Percentiles rank a stretch among this genome's conserved stretches.
phyloP scores from a whole-genome alignment of 495 filamentous ascomycete genomes.

The Neurospora hispaniola region DNA sequence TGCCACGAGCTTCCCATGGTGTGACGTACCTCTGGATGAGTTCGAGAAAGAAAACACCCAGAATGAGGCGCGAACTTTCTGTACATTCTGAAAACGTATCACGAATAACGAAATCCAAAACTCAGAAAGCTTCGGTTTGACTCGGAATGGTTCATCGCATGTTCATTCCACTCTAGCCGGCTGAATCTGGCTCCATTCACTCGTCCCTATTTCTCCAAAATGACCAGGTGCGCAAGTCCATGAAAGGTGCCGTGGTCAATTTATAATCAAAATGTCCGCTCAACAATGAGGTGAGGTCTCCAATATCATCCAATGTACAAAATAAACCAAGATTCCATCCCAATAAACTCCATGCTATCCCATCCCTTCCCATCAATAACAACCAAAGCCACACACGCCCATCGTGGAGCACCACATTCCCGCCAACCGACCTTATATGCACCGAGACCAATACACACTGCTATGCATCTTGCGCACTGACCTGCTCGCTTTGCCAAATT shows the following conservation, averaged over 20 bases:
- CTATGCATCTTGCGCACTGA: background rate
- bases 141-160: background rate
- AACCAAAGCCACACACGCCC: slow-evolving; percentile 1
- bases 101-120: background rate
- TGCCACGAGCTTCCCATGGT: background rate
- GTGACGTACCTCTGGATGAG: background rate
- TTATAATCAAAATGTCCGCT: background rate
- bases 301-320: background rate
- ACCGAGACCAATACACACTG: background rate
- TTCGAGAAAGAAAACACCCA: background rate
- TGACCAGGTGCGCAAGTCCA: background rate
- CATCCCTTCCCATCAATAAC: background rate
- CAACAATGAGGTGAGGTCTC: background rate
- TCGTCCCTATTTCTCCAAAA: background rate
- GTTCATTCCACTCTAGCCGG: background rate
- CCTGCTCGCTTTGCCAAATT: background rate
- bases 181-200: background rate
- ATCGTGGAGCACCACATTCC: background rate
- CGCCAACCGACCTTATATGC: background rate
- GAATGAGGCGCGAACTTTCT: background rate
- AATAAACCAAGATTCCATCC: background rate
- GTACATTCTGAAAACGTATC: background rate
- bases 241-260: background rate
- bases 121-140: too few relatives aligned
- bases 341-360: slow-evolving; percentile 3